Evolutionary conservation across 768 basidiomycete genomes (phyloP).

Genomic region (Naematelia aurantialba): DNA sequence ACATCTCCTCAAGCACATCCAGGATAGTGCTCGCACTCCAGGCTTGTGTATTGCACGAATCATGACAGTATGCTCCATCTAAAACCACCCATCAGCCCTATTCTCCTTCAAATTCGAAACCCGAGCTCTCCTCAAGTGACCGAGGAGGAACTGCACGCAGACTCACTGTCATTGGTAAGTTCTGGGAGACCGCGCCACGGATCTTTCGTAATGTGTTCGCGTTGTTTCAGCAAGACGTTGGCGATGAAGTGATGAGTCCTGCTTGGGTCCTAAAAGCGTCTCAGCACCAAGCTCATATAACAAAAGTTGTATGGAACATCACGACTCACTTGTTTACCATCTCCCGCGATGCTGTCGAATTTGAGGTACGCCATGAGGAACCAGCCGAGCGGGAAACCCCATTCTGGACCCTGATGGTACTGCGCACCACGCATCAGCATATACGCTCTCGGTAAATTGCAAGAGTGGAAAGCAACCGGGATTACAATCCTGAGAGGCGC

Average conservation of each 20-base stretch:
- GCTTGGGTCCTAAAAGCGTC: slow-evolving; percentile 58
- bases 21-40: slow-evolving; percentile 92
- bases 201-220: slow-evolving; percentile 70
- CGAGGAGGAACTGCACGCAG: no score
- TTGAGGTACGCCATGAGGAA: slow-evolving; percentile 88
- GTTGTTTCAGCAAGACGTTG: slow-evolving; percentile 64
- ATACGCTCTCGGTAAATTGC: slow-evolving; percentile 7
- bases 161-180: slow-evolving; percentile 50
- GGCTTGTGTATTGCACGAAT: slow-evolving; percentile 91
- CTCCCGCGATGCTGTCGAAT: slow-evolving; percentile 71
- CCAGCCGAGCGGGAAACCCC: slow-evolving; percentile 94
- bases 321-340: slow-evolving; percentile 63
- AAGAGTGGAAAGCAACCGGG: no score
- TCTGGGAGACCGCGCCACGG: slow-evolving; percentile 94
- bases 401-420: slow-evolving; percentile 74
- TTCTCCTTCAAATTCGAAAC: neutral
- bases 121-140: no score
- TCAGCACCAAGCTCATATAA: neutral
- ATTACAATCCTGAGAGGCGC: no score
- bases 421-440: slow-evolving; percentile 5
- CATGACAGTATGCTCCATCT: slow-evolving; percentile 73
- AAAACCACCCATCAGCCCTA: slow-evolving; percentile 3
- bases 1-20: slow-evolving; percentile 77
- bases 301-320: neutral
- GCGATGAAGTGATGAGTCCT: slow-evolving; percentile 78